Evolutionary conservation across 148 eudicot species (phyloP), one percentile per base, ranked within the genome.

Genomic region (Amaranthus cruentus): DNA sequence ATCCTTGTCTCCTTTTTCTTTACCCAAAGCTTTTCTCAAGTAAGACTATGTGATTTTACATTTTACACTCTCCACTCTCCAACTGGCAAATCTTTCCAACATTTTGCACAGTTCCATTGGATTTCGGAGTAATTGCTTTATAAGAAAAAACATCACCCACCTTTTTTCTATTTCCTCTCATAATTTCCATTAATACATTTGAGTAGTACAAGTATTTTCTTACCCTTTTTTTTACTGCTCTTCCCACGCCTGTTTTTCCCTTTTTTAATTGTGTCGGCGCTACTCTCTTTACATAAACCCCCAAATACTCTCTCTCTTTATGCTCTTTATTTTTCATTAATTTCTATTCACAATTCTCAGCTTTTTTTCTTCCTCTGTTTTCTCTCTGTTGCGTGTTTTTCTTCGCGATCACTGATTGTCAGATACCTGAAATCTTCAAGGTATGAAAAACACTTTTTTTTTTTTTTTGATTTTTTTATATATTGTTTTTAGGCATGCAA

Each of bases 251-350:
- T 63, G 49, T 67, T 28, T 61, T 72, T 72, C 48, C 51, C 68
- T 68, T 73, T 60, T 28, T 28, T 28, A 28, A 73, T 73, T 53
- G 81, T 78, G 81, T 78, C 81, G 81, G 81, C 81, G 77, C 55
- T 21, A 53, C 18, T 54, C 70, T 44, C 43, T 47, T 12, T 59
- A 6, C 62, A 52, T 43, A 0, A 42, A 46, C 51, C 58, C 57
- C 57, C 6, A 28, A 28, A 28, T 43, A 4, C 47, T 7, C 48
- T 28, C 63, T 13, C 59, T 48, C 44, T 55, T 56, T 70, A 68
- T 62, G 38, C 52, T 61, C 49, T 73, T 18, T 60, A 9, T 43
- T 65, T 8, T 47, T 43, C 6, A 7, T 4, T 61, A 3, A 18
- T 59, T 38, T 56, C 4, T 28, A 28, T 28, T 14, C 60, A 56